Conservation (phyloP, 108 stramenopile genomes). For the Fistulifera pelliculosa region DNA sequence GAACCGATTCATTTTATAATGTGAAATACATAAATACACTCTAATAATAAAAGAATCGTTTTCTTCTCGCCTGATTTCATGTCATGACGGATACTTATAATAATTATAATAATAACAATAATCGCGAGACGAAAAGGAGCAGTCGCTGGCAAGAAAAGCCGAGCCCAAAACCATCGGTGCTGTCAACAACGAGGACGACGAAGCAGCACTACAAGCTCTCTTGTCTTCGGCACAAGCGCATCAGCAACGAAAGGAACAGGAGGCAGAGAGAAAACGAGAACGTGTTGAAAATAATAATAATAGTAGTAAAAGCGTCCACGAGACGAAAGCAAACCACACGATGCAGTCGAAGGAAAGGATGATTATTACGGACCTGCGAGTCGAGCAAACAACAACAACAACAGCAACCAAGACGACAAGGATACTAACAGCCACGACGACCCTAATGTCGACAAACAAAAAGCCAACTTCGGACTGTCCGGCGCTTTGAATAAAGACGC, state of each 20-base stretch:
- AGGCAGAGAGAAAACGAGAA: background rate
- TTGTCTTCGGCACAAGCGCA: background rate
- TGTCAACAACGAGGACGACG: background rate
- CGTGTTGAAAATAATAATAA: background rate
- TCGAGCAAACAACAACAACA: background rate
- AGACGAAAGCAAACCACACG: background rate
- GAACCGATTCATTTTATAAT: too few relatives aligned
- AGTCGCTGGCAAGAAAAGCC: too few relatives aligned
- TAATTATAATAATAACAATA: too few relatives aligned
- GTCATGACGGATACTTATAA: too few relatives aligned
- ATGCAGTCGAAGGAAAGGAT: background rate
- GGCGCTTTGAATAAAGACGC: constrained; percentile 91
- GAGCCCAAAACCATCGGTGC: too few relatives aligned
- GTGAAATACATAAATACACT: too few relatives aligned
- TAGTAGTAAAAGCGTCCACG: background rate
- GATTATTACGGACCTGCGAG: background rate
- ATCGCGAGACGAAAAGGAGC: too few relatives aligned
- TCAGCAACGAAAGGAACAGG: background rate
- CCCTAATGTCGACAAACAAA: background rate
- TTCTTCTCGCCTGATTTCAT: too few relatives aligned
- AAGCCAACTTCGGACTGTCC: constrained; percentile 21
- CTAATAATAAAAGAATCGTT: too few relatives aligned
- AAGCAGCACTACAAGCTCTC: background rate
- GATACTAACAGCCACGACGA: constrained; percentile 1
- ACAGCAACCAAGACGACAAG: background rate